phyloP scores from a whole-genome alignment of 805 yeast genomes.

The Teunomyces barrocoloradensis region DNA sequence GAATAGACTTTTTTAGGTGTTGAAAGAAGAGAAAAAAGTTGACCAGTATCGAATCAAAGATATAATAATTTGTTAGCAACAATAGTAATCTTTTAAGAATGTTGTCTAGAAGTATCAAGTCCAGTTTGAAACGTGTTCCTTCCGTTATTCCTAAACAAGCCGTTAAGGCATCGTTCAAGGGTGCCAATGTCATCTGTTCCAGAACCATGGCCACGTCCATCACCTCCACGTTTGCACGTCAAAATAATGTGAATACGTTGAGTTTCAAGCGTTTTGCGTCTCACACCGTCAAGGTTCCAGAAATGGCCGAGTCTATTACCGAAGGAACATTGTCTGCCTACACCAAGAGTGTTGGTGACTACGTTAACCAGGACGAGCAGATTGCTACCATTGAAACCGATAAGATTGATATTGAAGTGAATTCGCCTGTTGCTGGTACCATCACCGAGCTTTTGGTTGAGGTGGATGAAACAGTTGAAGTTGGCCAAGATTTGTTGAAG shows the following conservation, averaged over 20 bases:
- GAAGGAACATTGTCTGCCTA: constrained; percentile 85
- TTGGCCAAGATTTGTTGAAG: constrained; percentile 88
- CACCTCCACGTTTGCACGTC: constrained; percentile 8
- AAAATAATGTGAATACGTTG: constrained; percentile 11
- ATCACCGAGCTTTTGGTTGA: constrained; percentile 76
- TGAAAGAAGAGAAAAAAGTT: constrained; percentile 1
- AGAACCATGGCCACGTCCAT: constrained; percentile 18
- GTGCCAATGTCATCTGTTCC: constrained; percentile 13
- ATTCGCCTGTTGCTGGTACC: constrained; percentile 90
- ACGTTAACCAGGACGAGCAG: constrained; percentile 79
- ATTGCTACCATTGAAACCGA: constrained; percentile 98
- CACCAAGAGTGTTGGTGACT: constrained; percentile 81
- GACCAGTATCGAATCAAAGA: constrained; percentile 1
- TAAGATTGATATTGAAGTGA: constrained; percentile 95
- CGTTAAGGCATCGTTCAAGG: constrained; percentile 10
- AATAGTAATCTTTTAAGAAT: constrained; percentile 12
- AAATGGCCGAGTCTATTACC: constrained; percentile 97
- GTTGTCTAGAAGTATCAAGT: constrained; percentile 35
- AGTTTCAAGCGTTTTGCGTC: constrained; percentile 38
- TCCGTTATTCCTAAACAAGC: constrained; percentile 11
- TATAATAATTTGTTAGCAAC: neutral
- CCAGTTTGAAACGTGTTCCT: constrained; percentile 27
- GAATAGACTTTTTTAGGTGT: neutral
- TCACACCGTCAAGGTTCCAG: constrained; percentile 81
- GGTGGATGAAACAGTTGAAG: constrained; percentile 91